phyloP scores from a whole-genome alignment of 352 stramenopile genomes.

The Globisporangium iwayamae region DNA sequence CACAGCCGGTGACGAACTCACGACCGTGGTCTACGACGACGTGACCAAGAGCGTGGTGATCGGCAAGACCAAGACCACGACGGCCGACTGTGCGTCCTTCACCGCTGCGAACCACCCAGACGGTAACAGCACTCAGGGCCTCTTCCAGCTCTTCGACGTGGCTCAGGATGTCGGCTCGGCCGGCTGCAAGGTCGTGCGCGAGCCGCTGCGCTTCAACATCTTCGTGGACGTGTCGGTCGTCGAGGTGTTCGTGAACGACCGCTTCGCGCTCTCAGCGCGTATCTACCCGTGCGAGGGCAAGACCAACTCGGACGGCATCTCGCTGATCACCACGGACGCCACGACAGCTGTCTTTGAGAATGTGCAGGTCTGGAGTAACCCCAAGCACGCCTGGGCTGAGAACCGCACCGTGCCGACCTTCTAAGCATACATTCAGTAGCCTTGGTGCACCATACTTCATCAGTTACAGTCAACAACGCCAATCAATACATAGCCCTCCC shows the following conservation, averaged over 20 bases:
- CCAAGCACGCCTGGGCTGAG: slow-evolving; percentile 57
- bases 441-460: neutral
- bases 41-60: slow-evolving; percentile 55
- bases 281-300: slow-evolving; percentile 58
- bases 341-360: slow-evolving; percentile 45
- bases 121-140: slow-evolving; percentile 30
- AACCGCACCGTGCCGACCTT: slow-evolving; percentile 32
- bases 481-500: neutral
- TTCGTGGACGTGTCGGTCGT: slow-evolving; percentile 71
- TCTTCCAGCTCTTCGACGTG: slow-evolving; percentile 63
- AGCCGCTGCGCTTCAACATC: slow-evolving; percentile 54
- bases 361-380: slow-evolving; percentile 60
- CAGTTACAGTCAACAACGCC: neutral
- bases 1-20: slow-evolving; percentile 40
- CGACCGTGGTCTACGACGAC: slow-evolving; percentile 64
- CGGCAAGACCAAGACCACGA: slow-evolving; percentile 48
- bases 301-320: slow-evolving; percentile 52
- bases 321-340: slow-evolving; percentile 33
- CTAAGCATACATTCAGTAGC: slow-evolving; percentile 12
- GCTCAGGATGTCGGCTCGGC: slow-evolving; percentile 22
- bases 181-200: slow-evolving; percentile 33
- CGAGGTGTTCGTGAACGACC: slow-evolving; percentile 71
- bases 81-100: slow-evolving; percentile 42
- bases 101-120: slow-evolving; percentile 30
- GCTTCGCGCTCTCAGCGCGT: slow-evolving; percentile 57